Conservation (phyloP, 2,329 filamentous ascomycete genomes). For the Ophiocordyceps australis region DNA sequence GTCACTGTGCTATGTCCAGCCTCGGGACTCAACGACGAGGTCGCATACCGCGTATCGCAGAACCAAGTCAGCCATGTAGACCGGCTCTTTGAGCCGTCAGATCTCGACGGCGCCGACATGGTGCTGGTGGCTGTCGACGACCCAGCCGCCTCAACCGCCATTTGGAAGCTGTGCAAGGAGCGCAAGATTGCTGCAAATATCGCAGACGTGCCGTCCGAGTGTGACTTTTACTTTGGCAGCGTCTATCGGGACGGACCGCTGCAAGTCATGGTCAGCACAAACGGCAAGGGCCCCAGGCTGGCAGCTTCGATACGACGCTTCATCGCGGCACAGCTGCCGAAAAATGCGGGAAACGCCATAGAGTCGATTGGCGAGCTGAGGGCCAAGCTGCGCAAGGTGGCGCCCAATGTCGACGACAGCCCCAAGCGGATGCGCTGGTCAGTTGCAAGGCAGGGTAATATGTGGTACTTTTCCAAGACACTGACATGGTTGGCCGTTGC, state of each 20-base stretch:
- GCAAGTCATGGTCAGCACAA: slow-evolving; percentile 98
- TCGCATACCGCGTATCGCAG: slow-evolving; percentile 60
- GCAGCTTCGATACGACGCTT: slow-evolving; percentile 71
- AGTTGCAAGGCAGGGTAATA: slow-evolving; percentile 8
- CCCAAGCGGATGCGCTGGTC: slow-evolving; percentile 84
- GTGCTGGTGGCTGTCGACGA: slow-evolving; percentile 90
- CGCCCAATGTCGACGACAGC: slow-evolving; percentile 54
- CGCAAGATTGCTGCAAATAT: slow-evolving; percentile 79
- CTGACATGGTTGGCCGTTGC: neutral
- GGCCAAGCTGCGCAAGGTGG: slow-evolving; percentile 59
- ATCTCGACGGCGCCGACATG: slow-evolving; percentile 71
- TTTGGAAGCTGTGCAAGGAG: slow-evolving; percentile 90
- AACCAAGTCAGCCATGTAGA: slow-evolving; percentile 65
- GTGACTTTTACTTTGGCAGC: slow-evolving; percentile 97
- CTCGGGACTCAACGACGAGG: slow-evolving; percentile 72
- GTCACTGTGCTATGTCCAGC: slow-evolving; percentile 73
- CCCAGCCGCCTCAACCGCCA: slow-evolving; percentile 68
- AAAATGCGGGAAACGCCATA: slow-evolving; percentile 71
- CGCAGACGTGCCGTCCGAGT: slow-evolving; percentile 89
- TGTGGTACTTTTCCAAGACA: neutral
- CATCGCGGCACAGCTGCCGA: slow-evolving; percentile 61
- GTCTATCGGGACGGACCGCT: slow-evolving; percentile 88
- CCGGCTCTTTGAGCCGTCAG: slow-evolving; percentile 68
- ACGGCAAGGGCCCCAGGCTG: slow-evolving; percentile 84
- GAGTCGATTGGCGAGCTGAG: slow-evolving; percentile 67